Evolutionary conservation across 129 eudicot genomes (phyloP).

Genomic region (Rutidosis leptorrhynchoides): DNA sequence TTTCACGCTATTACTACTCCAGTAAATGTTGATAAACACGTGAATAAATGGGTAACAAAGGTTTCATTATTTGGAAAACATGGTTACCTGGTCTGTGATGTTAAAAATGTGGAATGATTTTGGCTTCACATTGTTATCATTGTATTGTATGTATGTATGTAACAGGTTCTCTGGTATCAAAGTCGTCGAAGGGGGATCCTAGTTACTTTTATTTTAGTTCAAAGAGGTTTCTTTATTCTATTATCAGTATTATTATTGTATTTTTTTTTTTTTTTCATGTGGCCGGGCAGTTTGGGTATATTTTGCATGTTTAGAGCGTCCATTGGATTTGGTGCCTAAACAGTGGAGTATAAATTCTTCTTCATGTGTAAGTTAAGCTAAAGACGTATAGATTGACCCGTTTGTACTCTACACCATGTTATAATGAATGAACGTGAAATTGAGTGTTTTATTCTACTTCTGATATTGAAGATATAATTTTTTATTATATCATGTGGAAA

Average conservation of each 20-base stretch:
- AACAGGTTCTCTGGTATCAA: conserved; percentile 27
- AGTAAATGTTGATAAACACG: background rate
- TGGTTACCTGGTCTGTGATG: conserved; percentile 6
- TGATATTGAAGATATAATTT: background rate
- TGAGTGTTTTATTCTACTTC: conserved; percentile 15
- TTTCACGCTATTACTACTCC: background rate
- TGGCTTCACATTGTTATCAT: conserved; percentile 21
- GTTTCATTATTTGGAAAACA: conserved; percentile 16
- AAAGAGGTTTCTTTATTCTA: background rate
- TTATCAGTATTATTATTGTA: too few relatives aligned
- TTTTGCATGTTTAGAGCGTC: conserved; percentile 38
- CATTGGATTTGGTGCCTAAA: conserved; percentile 39
- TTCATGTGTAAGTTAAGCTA: conserved; percentile 23
- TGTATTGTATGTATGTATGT: too few relatives aligned
- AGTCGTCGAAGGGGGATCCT: conserved; percentile 18
- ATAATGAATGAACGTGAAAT: conserved; percentile 23
- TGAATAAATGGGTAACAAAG: conserved; percentile 22
- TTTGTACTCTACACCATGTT: conserved; percentile 16
- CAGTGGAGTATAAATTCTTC: conserved; percentile 30
- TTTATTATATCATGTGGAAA: background rate
- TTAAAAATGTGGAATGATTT: background rate
- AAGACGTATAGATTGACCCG: conserved; percentile 31
- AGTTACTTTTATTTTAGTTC: too few relatives aligned
- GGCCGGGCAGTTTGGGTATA: conserved; percentile 32
- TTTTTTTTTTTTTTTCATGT: background rate